A percentile compares a stretch with the other conserved stretches of the same genome.
These are phyloP conservation scores for Chenopodium album DNA, from an alignment of 148 eudicot species.

Conservation along the genomic window DNA sequence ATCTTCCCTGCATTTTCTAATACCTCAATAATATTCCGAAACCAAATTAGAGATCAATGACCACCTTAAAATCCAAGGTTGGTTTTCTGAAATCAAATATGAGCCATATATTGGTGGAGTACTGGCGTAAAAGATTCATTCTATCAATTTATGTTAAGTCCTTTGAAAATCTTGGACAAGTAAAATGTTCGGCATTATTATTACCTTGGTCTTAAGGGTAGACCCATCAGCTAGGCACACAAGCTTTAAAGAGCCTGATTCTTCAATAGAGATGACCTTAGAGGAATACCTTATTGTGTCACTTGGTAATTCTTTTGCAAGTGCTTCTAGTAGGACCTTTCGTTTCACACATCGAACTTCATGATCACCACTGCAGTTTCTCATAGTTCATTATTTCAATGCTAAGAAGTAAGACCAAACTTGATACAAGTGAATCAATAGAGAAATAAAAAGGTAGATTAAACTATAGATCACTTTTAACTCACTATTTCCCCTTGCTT, in stretches of 20 bases:
- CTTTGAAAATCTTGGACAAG: too few species aligned
- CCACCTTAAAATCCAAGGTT: too few species aligned
- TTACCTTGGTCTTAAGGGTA: slow-evolving; percentile 48
- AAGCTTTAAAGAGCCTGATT: slow-evolving; percentile 35
- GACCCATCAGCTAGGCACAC: slow-evolving; percentile 64
- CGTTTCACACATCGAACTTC: slow-evolving; percentile 49
- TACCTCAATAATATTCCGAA: too few species aligned
- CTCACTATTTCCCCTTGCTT: slow-evolving; percentile 11
- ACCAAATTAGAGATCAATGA: too few species aligned
- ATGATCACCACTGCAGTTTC: slow-evolving; percentile 36
- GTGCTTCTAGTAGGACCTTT: slow-evolving; percentile 45
- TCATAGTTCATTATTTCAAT: background rate
- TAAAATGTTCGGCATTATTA: background rate
- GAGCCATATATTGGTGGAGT: too few species aligned
- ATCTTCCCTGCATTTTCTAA: background rate
- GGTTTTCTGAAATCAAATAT: too few species aligned
- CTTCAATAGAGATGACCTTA: slow-evolving; percentile 56
- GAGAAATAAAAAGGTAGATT: too few species aligned
- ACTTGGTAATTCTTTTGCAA: slow-evolving; percentile 54
- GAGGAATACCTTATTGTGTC: slow-evolving; percentile 56
- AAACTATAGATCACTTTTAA: too few species aligned
- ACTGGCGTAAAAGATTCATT: too few species aligned
- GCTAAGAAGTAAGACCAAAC: background rate
- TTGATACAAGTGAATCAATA: too few species aligned
- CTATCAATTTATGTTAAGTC: too few species aligned